phyloP scores from a whole-genome alignment of 331 rosid species.

The Prunus yedoensis region DNA sequence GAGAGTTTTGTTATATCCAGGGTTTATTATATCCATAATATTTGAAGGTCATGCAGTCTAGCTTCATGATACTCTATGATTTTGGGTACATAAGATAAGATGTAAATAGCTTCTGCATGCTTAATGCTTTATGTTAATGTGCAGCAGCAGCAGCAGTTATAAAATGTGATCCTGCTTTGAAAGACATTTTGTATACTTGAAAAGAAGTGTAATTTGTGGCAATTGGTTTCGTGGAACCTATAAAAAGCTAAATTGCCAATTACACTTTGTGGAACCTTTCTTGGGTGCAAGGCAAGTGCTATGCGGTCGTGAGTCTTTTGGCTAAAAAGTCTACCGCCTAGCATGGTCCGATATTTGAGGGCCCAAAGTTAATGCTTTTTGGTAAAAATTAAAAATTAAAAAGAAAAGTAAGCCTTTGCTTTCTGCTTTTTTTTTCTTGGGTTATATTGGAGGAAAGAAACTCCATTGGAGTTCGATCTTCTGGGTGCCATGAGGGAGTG shows the following conservation, averaged over 20 bases:
- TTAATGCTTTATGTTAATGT: background rate
- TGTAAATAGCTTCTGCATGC: constrained; percentile 4
- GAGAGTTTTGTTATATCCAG: background rate
- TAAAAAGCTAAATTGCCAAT: background rate
- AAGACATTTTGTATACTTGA: background rate
- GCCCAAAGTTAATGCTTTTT: background rate
- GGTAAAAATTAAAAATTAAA: background rate
- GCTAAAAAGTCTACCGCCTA: background rate
- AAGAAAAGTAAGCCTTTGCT: background rate
- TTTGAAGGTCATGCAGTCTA: background rate
- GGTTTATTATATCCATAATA: background rate
- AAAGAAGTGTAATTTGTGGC: background rate
- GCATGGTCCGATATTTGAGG: background rate
- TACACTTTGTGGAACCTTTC: background rate
- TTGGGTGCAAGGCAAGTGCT: constrained; percentile 1
- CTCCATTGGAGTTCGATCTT: too few relatives aligned
- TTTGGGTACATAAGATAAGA: background rate
- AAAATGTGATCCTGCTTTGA: background rate
- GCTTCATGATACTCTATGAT: background rate
- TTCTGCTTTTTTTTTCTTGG: accelerated
- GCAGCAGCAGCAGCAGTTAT: background rate
- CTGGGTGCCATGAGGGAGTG: too few relatives aligned
- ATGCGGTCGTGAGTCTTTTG: background rate
- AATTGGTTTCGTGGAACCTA: background rate
- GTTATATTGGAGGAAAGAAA: too few relatives aligned